A percentile compares a stretch with the other conserved stretches of the same genome.
Conservation (phyloP, 140 eudicot species). For the Anethum foeniculum region DNA sequence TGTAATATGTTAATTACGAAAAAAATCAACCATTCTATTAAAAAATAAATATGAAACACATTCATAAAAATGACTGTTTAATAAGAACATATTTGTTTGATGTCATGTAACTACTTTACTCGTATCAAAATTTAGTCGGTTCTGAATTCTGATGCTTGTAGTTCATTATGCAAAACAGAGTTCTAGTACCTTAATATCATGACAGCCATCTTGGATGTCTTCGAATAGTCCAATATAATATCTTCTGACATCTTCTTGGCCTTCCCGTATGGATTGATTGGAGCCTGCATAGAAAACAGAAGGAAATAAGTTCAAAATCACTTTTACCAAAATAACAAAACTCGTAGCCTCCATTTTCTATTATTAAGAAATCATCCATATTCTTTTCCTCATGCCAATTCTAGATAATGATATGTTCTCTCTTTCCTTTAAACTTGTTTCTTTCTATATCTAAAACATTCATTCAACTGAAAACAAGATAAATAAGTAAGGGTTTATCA, state of each 20-base stretch:
- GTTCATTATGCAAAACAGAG: not conserved
- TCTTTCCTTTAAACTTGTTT: not conserved
- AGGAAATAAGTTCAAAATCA: not conserved
- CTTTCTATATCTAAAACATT: not conserved
- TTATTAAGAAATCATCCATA: not conserved
- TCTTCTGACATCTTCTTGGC: conserved; percentile 97
- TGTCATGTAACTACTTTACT: not conserved
- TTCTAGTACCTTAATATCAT: conserved; percentile 65
- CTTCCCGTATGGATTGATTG: conserved; percentile 85
- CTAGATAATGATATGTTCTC: not conserved
- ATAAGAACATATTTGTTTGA: not conserved
- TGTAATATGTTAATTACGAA: not conserved
- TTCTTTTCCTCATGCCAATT: not conserved
- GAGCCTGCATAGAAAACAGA: conserved; percentile 35
- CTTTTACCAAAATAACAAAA: not conserved
- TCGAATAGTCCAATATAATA: conserved; percentile 64
- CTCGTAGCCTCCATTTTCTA: not conserved
- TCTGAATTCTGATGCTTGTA: not conserved
- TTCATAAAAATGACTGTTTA: not conserved
- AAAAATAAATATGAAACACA: not conserved
- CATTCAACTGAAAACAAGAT: not conserved
- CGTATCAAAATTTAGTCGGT: not conserved
- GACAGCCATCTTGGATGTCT: conserved; percentile 67
- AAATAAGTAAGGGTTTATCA: not conserved
- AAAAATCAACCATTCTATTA: not conserved